Base-by-base conservation (phyloP, 306 rosid species). In the Casuarina glauca region DNA sequence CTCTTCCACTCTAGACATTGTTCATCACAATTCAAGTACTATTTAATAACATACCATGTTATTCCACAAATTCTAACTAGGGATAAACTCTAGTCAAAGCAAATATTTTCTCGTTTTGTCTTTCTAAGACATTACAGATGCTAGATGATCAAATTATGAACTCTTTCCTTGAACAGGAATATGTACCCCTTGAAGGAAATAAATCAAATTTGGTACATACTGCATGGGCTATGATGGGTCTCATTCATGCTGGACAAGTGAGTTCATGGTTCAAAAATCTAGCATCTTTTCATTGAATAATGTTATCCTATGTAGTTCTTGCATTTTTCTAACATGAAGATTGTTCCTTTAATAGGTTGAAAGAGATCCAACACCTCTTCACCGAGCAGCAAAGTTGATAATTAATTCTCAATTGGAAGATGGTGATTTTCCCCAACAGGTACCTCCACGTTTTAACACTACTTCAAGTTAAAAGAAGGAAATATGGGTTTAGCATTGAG, bases 361-460 rank as follows among this genome's bases (percentile, higher is more conserved):
- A 48, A 87, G 87, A 81, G 90, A 92, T 54, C 84, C 81, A 5
- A 69, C 55, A 38, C 91, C 97, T 70, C 90, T 92, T 55, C 91
- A 90, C 12, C 82, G 84, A 0, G 91, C 93, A 1, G 90, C 90
- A 35, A 90, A 83, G 73, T 39, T 88, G 36, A 10, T 90, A 17
- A 88, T 88, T 60, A 92, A 88, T 75, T 84, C 91, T 39, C 95
- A 92, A 9, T 32, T 86, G 45, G 89, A 87, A 76, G 74, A 88
- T 35, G 91, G 97, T 0, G 91, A 88, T 78, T 90, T 92, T 84
- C 95, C 95, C 0, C 95, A 91, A 20, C 89, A 86, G 85, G 89
- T 88, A 71, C 50, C 15, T 61, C 26, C 39, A 20, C 26, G 0
- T 26, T 75, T 61, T 66, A 17, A 20, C 26, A 20, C 0, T 20